Evolutionary conservation across 805 yeast genomes (phyloP).

Genomic region (Myxozyma mucilagina): DNA sequence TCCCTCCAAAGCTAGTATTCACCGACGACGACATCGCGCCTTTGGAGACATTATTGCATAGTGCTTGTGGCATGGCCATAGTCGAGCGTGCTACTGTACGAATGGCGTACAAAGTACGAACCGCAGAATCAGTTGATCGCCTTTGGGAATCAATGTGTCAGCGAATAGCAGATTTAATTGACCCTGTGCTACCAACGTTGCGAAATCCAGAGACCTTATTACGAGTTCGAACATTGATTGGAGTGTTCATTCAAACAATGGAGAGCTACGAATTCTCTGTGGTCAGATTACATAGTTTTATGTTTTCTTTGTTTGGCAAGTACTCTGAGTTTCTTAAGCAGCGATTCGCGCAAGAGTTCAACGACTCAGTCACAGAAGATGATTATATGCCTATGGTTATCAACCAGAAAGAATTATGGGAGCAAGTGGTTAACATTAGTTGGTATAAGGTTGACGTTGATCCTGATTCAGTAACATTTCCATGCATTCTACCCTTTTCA

Average conservation of each 20-base stretch:
- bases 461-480: slow-evolving; percentile 42
- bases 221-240: slow-evolving; percentile 61
- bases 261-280: slow-evolving; percentile 65
- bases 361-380: slow-evolving; percentile 66
- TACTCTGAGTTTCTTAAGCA: slow-evolving; percentile 58
- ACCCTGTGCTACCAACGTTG: slow-evolving; percentile 43
- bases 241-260: slow-evolving; percentile 71
- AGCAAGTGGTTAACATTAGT: slow-evolving; percentile 60
- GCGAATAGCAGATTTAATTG: slow-evolving; percentile 36
- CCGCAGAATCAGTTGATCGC: slow-evolving; percentile 65
- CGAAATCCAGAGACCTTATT: slow-evolving; percentile 42
- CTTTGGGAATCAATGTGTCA: slow-evolving; percentile 69
- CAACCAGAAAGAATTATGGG: slow-evolving; percentile 58
- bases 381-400: slow-evolving; percentile 86
- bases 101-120: slow-evolving; percentile 59
- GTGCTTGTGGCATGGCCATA: slow-evolving; percentile 72
- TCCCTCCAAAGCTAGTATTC: slow-evolving; percentile 59
- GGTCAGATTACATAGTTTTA: slow-evolving; percentile 59
- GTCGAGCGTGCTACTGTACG: slow-evolving; percentile 67
- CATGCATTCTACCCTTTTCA: slow-evolving; percentile 80
- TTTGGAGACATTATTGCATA: slow-evolving; percentile 57
- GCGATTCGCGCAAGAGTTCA: slow-evolving; percentile 62
- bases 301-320: slow-evolving; percentile 59
- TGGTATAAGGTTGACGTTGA: slow-evolving; percentile 60
- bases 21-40: slow-evolving; percentile 37